These are phyloP conservation scores for Trichoderma atrobrunneum DNA, from an alignment of 2,329 filamentous ascomycete genomes.

Conservation along the genomic window DNA sequence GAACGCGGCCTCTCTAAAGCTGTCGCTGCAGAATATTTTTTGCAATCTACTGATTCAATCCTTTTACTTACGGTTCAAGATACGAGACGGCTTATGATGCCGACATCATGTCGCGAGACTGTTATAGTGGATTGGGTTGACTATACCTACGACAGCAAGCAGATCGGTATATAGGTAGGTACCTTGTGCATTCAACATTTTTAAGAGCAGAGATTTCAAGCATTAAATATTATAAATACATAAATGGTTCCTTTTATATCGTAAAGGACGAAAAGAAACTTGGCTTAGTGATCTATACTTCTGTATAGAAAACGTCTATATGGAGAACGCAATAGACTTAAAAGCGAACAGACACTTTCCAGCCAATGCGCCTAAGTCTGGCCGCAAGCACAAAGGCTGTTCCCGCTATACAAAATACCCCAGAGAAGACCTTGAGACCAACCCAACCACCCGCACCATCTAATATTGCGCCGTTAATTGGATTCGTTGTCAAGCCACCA, in stretches of 20 bases:
- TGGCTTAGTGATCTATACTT: not conserved
- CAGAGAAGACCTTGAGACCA: not conserved
- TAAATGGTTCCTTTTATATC: not conserved
- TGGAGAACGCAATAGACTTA: not conserved
- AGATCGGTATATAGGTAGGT: not conserved
- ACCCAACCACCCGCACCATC: not conserved
- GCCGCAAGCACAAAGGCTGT: not conserved
- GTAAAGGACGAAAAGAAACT: not conserved
- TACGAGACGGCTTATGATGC: not conserved
- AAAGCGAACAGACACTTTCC: not conserved
- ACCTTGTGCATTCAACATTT: not conserved
- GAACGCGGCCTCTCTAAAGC: not conserved
- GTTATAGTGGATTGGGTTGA: not conserved
- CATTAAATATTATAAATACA: not conserved
- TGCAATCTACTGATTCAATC: not conserved
- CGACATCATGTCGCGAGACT: not conserved
- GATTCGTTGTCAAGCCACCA: not conserved
- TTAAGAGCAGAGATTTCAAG: not conserved
- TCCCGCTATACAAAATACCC: not conserved
- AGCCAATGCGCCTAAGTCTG: not conserved
- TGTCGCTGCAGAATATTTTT: not conserved
- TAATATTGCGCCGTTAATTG: not conserved
- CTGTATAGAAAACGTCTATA: not conserved
- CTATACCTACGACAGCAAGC: not conserved
- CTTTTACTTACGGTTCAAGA: not conserved